These are phyloP conservation scores for Skeletonema tropicum DNA, from an alignment of 108 stramenopile genomes.

Conservation along the genomic window DNA sequence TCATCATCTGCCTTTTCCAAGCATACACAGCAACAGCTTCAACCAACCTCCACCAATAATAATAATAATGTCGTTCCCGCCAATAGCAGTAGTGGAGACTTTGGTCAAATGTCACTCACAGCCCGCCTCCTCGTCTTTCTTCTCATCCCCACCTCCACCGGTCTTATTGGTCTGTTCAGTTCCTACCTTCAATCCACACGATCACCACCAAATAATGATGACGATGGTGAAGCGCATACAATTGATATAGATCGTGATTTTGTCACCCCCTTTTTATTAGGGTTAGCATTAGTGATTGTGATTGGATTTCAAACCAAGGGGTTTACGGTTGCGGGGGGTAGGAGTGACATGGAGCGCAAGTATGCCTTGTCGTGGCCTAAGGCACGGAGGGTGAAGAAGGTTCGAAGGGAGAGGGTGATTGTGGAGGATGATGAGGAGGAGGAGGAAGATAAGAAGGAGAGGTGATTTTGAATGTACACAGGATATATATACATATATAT, in stretches of 20 bases:
- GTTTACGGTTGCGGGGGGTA: constrained; percentile 5
- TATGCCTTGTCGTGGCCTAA: constrained; percentile 55
- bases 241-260: constrained; percentile 67
- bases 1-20: background rate
- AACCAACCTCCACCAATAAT: background rate
- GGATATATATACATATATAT: no score
- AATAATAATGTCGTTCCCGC: background rate
- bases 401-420: constrained; percentile 39
- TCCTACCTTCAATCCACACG: constrained; percentile 47
- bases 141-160: constrained; percentile 51
- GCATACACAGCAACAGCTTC: background rate
- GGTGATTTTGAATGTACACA: background rate
- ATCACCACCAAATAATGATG: background rate
- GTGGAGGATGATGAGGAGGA: constrained; percentile 22
- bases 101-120: constrained; percentile 15
- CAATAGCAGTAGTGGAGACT: background rate
- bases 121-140: constrained; percentile 47
- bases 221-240: background rate
- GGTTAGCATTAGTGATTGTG: constrained; percentile 55
- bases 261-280: constrained; percentile 56
- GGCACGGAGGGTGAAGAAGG: constrained; percentile 46
- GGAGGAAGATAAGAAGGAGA: constrained; percentile 1
- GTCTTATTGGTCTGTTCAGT: constrained; percentile 48
- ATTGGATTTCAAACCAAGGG: constrained; percentile 70
- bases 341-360: background rate